These are phyloP conservation scores for Sporothrix curviconia DNA, from an alignment of 2,329 filamentous ascomycete species.

Conservation along the genomic window DNA sequence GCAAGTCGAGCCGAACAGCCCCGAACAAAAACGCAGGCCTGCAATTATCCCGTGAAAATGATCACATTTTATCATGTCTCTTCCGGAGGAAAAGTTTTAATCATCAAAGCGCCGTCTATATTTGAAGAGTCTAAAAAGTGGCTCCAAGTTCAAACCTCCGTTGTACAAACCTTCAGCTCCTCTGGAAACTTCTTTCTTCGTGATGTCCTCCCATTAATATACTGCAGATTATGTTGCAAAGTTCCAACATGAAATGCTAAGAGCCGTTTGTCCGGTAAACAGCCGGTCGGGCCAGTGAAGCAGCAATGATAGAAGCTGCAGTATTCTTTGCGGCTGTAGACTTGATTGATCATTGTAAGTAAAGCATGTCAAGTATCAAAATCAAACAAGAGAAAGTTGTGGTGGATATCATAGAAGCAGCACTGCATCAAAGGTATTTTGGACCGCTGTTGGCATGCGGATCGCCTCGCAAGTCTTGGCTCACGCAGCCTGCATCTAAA, in stretches of 20 bases:
- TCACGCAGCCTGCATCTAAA: background rate
- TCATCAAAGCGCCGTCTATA: too few species aligned
- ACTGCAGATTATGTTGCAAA: too few species aligned
- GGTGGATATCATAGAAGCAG: background rate
- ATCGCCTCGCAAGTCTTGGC: background rate
- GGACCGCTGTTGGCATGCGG: background rate
- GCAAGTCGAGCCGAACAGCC: too few species aligned
- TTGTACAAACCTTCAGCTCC: background rate
- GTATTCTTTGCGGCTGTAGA: too few species aligned
- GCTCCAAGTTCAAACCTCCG: background rate
- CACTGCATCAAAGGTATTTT: background rate
- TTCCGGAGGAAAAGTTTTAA: too few species aligned
- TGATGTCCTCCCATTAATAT: too few species aligned
- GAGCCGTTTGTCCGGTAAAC: constrained; percentile 17
- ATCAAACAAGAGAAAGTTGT: background rate
- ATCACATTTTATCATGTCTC: too few species aligned
- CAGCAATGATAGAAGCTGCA: background rate
- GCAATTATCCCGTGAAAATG: too few species aligned
- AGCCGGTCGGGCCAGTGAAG: constrained; percentile 21
- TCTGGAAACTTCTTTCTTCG: too few species aligned
- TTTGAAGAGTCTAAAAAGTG: background rate
- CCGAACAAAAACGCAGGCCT: too few species aligned
- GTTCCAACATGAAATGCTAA: constrained; percentile 6
- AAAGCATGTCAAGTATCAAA: background rate
- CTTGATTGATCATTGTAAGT: too few species aligned